Base-by-base conservation (phyloP, 2,329 filamentous ascomycete species). In the Cercospora sesami region DNA sequence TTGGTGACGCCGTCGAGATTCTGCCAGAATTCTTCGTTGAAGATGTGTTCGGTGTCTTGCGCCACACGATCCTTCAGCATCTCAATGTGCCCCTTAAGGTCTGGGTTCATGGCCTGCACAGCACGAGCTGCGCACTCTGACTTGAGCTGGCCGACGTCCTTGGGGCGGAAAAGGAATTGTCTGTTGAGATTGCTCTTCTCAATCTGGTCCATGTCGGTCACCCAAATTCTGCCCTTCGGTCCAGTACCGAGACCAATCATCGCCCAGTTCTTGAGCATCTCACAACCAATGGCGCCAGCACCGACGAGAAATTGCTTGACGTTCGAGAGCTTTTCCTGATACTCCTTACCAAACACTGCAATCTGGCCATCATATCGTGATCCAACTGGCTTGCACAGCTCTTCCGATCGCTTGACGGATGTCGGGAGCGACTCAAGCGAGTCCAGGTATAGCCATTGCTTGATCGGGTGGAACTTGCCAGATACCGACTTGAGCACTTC, bases 251-350 rank as follows among this genome's bases (percentile, higher is more conserved):
- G 85, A 73, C 95, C 95, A 79, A 98, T 96, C 94, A 99, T 96
- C 39, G 96, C 94, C 94, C 95, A 99, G 81, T 98, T 98, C 87
- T 99, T 99, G 73, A 99, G 84, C 91, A 98, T 99, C 79, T 99
- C 95, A 77, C 95, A 99, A 57, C 95, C 95, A 79, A 99, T 99
- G 71, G 96, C 95, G 75, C 95, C 95, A 58, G 95, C 93, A 73
- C 95, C 95, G 67, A 99, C 95, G 65, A 99, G 85, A 84, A 99
- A 99, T 75, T 98, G 89, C 76, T 90, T 95, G 69, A 95, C 81
- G 75, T 97, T 96, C 69, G 90, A 87, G 73, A 99, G 87, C 85
- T 97, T 97, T 62, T 97, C 91, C 80, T 99, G 95, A 80, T 90
- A 99, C 71, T 97, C 92, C 75, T 87, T 90, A 70, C 95, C 95